These are phyloP conservation scores for Rubus idaeus DNA, from an alignment of 306 rosid species.

Conservation along the genomic window DNA sequence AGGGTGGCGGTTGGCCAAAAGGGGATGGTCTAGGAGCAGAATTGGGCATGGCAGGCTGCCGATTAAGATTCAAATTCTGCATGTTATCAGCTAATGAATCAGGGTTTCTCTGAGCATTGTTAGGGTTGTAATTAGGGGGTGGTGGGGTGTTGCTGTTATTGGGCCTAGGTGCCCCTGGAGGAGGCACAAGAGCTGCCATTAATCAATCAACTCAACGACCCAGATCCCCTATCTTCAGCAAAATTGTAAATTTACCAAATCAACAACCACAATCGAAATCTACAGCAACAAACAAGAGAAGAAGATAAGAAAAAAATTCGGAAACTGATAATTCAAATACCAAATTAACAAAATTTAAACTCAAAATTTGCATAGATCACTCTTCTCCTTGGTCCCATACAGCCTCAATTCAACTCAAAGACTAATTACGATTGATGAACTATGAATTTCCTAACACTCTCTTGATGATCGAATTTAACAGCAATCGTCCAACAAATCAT, in stretches of 20 bases:
- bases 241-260: not conserved
- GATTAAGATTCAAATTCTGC: conserved; percentile 73
- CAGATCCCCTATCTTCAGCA: conserved; percentile 27
- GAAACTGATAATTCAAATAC: conserved; percentile 2
- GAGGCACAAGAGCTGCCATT: conserved; percentile 95
- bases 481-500: not conserved
- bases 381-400: not conserved
- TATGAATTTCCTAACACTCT: not conserved
- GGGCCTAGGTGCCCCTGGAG: conserved; percentile 97
- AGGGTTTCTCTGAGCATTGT: conserved; percentile 39
- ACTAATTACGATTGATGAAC: not conserved
- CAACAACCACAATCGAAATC: conserved; percentile 38
- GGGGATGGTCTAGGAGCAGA: conserved; percentile 70
- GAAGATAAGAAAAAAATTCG: conserved; percentile 3
- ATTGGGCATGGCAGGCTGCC: conserved; percentile 54
- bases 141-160: conserved; percentile 34
- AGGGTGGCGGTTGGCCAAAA: conserved; percentile 62
- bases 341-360: not conserved
- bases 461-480: not conserved
- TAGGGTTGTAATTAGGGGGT: conserved; percentile 69
- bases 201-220: conserved; percentile 38
- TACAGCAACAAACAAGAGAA: conserved; percentile 7
- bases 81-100: conserved; percentile 58
- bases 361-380: conserved; percentile 21
- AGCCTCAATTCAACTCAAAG: conserved; percentile 2